These are phyloP conservation scores for Oryza meridionalis DNA, from an alignment of 176 grass and related monocot genomes.

Conservation along the genomic window DNA sequence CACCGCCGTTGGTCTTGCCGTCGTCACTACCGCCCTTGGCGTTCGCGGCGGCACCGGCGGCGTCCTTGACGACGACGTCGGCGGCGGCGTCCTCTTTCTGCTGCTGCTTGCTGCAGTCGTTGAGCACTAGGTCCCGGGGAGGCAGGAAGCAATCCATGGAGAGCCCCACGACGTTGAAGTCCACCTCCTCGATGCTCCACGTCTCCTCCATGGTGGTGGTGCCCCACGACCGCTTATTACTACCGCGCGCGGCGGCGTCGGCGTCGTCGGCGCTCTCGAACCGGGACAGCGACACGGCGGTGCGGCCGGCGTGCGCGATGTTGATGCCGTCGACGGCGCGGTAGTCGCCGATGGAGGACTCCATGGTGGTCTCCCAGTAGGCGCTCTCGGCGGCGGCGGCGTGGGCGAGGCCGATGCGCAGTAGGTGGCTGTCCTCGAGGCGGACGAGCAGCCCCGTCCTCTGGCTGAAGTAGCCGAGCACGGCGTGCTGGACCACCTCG, in stretches of 20 bases:
- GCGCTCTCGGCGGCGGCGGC: slow-evolving; percentile 21
- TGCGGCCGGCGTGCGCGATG: slow-evolving; percentile 71
- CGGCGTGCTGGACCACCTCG: slow-evolving; percentile 69
- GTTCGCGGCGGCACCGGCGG: neutral
- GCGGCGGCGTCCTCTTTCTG: neutral
- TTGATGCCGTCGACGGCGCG: slow-evolving; percentile 71
- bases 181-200: slow-evolving; percentile 82
- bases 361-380: slow-evolving; percentile 88
- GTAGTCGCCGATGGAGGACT: slow-evolving; percentile 71
- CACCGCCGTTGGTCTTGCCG: neutral
- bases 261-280: slow-evolving; percentile 30
- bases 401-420: slow-evolving; percentile 39
- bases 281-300: slow-evolving; percentile 54
- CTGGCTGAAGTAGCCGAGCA: slow-evolving; percentile 88
- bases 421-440: slow-evolving; percentile 74
- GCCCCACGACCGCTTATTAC: neutral
- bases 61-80: neutral
- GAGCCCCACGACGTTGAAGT: slow-evolving; percentile 72
- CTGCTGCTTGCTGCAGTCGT: neutral
- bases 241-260: slow-evolving; percentile 13
- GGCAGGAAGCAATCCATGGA: slow-evolving; percentile 79
- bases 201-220: slow-evolving; percentile 61
- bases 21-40: neutral
- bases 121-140: slow-evolving; percentile 51
- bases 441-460: slow-evolving; percentile 69